These are phyloP conservation scores for Lasiosphaeris hirsuta DNA, from an alignment of 495 filamentous ascomycete genomes.

Conservation along the genomic window DNA sequence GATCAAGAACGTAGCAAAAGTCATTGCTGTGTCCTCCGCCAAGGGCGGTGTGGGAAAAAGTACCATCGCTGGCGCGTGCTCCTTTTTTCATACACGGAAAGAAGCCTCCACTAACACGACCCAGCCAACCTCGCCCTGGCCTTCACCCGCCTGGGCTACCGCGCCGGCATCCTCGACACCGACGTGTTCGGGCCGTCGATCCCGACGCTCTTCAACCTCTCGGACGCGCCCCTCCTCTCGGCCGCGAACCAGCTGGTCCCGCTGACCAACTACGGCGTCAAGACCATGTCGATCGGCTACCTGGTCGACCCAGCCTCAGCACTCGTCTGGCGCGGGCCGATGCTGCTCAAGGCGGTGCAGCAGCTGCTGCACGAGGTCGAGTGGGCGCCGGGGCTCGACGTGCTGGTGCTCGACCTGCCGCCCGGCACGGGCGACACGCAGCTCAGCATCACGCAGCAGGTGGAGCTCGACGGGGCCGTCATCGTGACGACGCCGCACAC, in stretches of 20 bases:
- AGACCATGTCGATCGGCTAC: constrained; percentile 98
- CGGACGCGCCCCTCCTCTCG: constrained; percentile 64
- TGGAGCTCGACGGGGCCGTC: constrained; percentile 76
- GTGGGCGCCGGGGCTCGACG: constrained; percentile 72
- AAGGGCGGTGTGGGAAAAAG: constrained; percentile 97
- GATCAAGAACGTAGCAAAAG: constrained; percentile 78
- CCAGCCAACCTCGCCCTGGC: constrained; percentile 82
- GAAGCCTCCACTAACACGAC: background rate
- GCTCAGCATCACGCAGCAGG: constrained; percentile 87
- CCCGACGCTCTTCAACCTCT: constrained; percentile 79
- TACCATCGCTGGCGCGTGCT: constrained; percentile 70
- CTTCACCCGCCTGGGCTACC: constrained; percentile 73
- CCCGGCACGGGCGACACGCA: constrained; percentile 95
- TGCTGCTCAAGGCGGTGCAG: constrained; percentile 97
- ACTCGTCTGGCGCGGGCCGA: constrained; percentile 93
- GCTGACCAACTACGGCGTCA: constrained; percentile 90
- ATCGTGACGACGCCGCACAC: constrained; percentile 93
- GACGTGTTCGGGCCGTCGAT: constrained; percentile 97
- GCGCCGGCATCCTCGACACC: constrained; percentile 85
- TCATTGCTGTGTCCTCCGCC: constrained; percentile 89
- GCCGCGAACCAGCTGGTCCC: constrained; percentile 76
- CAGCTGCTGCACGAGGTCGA: constrained; percentile 92
- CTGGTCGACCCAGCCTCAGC: constrained; percentile 69
- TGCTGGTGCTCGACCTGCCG: constrained; percentile 87
- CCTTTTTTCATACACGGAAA: background rate